These are phyloP conservation scores for Leccinum disarticulatum DNA, from an alignment of 768 basidiomycete genomes.

Conservation along the genomic window DNA sequence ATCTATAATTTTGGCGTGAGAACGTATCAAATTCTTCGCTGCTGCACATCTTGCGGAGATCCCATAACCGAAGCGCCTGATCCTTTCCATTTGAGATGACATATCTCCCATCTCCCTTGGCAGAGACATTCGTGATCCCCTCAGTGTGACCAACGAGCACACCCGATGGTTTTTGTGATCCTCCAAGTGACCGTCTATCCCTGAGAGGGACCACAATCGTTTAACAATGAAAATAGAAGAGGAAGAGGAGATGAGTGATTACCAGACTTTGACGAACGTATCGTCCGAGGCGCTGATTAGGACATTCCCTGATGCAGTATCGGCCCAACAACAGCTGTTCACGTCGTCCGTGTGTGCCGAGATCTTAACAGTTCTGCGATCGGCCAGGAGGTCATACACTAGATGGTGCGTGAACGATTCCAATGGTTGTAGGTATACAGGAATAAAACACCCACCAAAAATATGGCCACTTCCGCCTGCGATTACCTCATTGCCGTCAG, in stretches of 20 bases:
- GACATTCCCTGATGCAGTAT: slow-evolving; percentile 88
- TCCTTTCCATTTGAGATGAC: slow-evolving; percentile 96
- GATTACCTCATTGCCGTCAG: slow-evolving; percentile 93
- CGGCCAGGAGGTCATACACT: slow-evolving; percentile 91
- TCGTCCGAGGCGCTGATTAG: slow-evolving; percentile 96
- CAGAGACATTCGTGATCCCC: slow-evolving; percentile 90
- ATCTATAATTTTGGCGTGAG: slow-evolving; percentile 51
- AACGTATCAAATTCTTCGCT: slow-evolving; percentile 65
- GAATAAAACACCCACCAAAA: slow-evolving; percentile 48
- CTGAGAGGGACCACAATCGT: slow-evolving; percentile 28
- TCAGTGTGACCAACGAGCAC: slow-evolving; percentile 95
- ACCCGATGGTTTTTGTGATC: slow-evolving; percentile 76
- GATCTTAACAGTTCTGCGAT: slow-evolving; percentile 80
- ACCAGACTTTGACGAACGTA: slow-evolving; percentile 95
- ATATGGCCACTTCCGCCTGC: slow-evolving; percentile 87
- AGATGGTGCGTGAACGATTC: slow-evolving; percentile 2
- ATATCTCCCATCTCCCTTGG: slow-evolving; percentile 96
- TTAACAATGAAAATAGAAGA: not conserved
- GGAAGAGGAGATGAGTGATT: slow-evolving; percentile 15
- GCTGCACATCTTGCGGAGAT: slow-evolving; percentile 88
- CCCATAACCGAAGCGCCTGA: slow-evolving; percentile 89
- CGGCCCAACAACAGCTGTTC: slow-evolving; percentile 96
- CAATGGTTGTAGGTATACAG: not conserved
- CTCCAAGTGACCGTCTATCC: slow-evolving; percentile 51
- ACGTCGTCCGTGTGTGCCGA: slow-evolving; percentile 88